These are phyloP conservation scores for Mycena alexandri DNA, from an alignment of 768 basidiomycete species.

Conservation along the genomic window DNA sequence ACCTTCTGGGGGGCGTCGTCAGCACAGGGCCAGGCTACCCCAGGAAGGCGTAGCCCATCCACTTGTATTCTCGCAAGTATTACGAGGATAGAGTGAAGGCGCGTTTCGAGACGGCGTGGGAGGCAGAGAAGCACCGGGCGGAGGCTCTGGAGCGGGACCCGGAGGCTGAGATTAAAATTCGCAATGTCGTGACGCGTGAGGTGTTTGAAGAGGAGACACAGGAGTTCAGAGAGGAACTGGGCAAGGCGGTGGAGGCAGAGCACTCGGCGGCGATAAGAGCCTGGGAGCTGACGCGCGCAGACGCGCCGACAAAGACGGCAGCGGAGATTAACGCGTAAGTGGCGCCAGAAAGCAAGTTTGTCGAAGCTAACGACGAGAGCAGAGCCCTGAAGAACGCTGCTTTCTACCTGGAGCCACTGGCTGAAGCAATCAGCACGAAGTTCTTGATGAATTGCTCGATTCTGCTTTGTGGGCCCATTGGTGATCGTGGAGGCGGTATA, in stretches of 20 bases:
- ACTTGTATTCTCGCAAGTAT: not conserved
- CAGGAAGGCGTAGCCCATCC: not conserved
- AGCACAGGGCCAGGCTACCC: not conserved
- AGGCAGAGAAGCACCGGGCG: not conserved
- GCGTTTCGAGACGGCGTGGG: not conserved
- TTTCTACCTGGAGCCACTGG: no score
- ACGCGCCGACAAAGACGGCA: not conserved
- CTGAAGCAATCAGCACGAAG: no score
- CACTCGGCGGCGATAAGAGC: not conserved
- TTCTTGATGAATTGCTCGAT: no score
- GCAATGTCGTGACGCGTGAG: not conserved
- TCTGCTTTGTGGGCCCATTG: no score
- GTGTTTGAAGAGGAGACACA: not conserved
- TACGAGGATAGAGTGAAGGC: conserved; percentile 7
- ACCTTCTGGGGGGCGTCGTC: not conserved
- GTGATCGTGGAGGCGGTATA: no score
- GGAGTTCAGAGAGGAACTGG: not conserved
- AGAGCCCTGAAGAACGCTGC: conserved; percentile 6
- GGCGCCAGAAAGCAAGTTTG: no score
- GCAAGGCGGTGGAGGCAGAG: not conserved
- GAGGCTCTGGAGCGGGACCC: not conserved
- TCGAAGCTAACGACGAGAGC: no score
- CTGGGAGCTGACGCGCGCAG: conserved; percentile 3
- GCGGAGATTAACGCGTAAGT: conserved; percentile 8
- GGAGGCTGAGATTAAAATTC: not conserved